A percentile compares a stretch with the other conserved stretches of the same genome.
phyloP scores from a whole-genome alignment of 164 flowering plant genomes.

The grape (Vitis vinifera) region ASM3070453v1 NC_081818.1:15713501-15714000 shows the following conservation, averaged over 20 bases:
- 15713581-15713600: too few relatives aligned
- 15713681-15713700: not conserved
- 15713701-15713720: not conserved
- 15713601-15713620: too few relatives aligned
- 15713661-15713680: not conserved
- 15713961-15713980: conserved; percentile 50
- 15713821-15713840: conserved; percentile 3
- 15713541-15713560: not conserved
- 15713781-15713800: conserved; percentile 91
- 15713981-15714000: not conserved
- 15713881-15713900: conserved; percentile 9
- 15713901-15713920: conserved; percentile 89
- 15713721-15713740: conserved; percentile 29
- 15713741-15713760: conserved; percentile 96
- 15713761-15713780: conserved; percentile 80
- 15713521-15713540: not conserved
- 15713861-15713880: not conserved
- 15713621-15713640: too few relatives aligned
- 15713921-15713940: conserved; percentile 92
- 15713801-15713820: conserved; percentile 75
- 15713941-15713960: conserved; percentile 98
- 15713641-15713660: not conserved
- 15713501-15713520: not conserved
- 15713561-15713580: too few relatives aligned
- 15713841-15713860: conserved; percentile 3